Base-by-base conservation (phyloP, 1,139 yeast genomes). In the Saccharomyces uvarum region DNA sequence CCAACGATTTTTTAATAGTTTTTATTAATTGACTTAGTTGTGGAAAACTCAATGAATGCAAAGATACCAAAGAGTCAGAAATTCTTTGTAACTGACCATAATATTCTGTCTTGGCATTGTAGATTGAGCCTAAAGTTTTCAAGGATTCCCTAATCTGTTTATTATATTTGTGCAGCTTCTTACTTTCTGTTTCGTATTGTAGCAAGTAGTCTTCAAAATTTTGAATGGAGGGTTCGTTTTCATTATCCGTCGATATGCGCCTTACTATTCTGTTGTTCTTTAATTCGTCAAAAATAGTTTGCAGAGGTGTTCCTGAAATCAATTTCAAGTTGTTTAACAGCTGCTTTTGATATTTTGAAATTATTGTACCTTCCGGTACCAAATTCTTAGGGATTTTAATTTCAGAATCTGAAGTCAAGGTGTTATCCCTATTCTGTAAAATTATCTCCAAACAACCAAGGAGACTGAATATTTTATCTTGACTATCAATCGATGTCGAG, bases 21-120 rank as follows among this genome's bases (percentile, higher is more conserved):
- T 69, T 54, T 57, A 70, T 56, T 65, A 73, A 61, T 16, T 52
- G 51, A 32, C 55, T 56, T 32, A 58, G 56, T 3, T 56, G 53
- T 6, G 53, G 7, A 3, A 59, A 58, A 11, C 66, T 69, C 24
- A 64, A 49, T 49, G 64, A 65, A 24, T 63, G 52, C 11, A 69
- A 53, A 3, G 70, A 64, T 1, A 66, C 63, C 42, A 89, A 90
- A 51, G 83, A 83, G 69, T 93, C 98, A 0, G 97, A 89, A 33
- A 91, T 79, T 54, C 78, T 85, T 69, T 93, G 99, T 49, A 93
- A 76, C 59, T 88, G 93, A 61, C 84, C 83, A 71, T 84, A 93
- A 68, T 90, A 93, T 49, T 80, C 88, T 50, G 91, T 78, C 56
- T 95, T 81, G 5, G 84, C 75, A 69, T 93, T 93, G 70, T 84